Evolutionary conservation across 148 eudicot species (phyloP).

Genomic region (Limonium bicolor): DNA sequence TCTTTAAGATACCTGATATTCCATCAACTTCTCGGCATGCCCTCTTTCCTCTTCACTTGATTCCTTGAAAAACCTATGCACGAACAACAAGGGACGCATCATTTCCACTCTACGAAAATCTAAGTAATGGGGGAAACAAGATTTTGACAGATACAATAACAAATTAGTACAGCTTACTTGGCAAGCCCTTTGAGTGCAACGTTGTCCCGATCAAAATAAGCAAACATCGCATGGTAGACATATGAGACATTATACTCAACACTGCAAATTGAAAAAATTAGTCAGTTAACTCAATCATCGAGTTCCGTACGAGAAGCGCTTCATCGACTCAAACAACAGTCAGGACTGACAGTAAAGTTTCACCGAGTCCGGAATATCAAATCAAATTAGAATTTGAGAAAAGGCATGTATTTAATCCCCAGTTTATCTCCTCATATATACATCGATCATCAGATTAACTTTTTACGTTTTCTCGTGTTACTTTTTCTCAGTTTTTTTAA

Average conservation of each 20-base stretch:
- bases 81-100: not conserved
- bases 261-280: conserved; percentile 24
- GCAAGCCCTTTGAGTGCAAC: conserved; percentile 94
- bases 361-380: not conserved
- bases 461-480: no score
- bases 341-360: not conserved
- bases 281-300: no score
- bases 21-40: conserved; percentile 92
- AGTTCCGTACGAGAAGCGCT: no score
- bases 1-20: conserved; percentile 53
- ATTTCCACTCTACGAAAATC: not conserved
- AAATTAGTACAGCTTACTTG: conserved; percentile 26
- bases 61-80: conserved; percentile 67
- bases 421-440: no score
- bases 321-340: not conserved
- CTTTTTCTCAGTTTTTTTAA: no score
- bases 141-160: not conserved
- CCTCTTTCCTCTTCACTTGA: conserved; percentile 87
- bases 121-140: not conserved
- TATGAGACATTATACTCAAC: conserved; percentile 95
- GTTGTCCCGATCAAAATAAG: conserved; percentile 90
- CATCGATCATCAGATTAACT: no score
- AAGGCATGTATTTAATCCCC: no score
- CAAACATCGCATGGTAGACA: conserved; percentile 84
- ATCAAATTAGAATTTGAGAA: no score